Conservation (phyloP, 2,329 filamentous ascomycete species). For the Pezicula neosporulosa region DNA sequence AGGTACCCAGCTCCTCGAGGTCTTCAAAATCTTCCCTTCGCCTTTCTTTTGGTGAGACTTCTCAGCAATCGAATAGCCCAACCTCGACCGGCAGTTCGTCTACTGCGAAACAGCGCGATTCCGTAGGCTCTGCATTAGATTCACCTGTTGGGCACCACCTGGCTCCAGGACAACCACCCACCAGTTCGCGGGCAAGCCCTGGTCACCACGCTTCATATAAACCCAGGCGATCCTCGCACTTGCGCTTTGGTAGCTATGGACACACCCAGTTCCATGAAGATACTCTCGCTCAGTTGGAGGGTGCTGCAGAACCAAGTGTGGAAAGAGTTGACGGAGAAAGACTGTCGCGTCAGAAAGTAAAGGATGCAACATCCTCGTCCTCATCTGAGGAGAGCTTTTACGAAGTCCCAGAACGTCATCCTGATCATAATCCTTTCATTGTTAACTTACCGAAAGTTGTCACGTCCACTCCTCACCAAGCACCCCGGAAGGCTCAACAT, state of each 20-base stretch:
- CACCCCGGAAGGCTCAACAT: background rate
- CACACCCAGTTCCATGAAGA: slow-evolving; percentile 19
- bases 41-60: background rate
- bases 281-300: slow-evolving; percentile 23
- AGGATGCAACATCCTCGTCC: slow-evolving; percentile 20
- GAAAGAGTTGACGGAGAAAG: slow-evolving; percentile 15
- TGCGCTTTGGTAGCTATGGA: slow-evolving; percentile 27
- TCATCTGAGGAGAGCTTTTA: slow-evolving; percentile 23
- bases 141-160: background rate
- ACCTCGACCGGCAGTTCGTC: too few relatives aligned
- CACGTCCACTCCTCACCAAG: background rate
- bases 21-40: background rate
- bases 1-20: slow-evolving; percentile 11
- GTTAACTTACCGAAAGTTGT: background rate
- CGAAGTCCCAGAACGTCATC: background rate
- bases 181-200: background rate
- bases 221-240: slow-evolving; percentile 28
- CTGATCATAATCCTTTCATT: background rate
- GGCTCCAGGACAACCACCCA: background rate
- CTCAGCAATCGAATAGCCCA: background rate
- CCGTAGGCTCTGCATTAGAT: background rate
- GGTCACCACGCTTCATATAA: slow-evolving; percentile 23
- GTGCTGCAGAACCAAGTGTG: slow-evolving; percentile 5
- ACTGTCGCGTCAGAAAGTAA: slow-evolving; percentile 5
- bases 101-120: too few relatives aligned